Evolutionary conservation across 2,329 filamentous ascomycete species (phyloP), one percentile per base, ranked within the genome.

Genomic region (Xylaria sp.): DNA sequence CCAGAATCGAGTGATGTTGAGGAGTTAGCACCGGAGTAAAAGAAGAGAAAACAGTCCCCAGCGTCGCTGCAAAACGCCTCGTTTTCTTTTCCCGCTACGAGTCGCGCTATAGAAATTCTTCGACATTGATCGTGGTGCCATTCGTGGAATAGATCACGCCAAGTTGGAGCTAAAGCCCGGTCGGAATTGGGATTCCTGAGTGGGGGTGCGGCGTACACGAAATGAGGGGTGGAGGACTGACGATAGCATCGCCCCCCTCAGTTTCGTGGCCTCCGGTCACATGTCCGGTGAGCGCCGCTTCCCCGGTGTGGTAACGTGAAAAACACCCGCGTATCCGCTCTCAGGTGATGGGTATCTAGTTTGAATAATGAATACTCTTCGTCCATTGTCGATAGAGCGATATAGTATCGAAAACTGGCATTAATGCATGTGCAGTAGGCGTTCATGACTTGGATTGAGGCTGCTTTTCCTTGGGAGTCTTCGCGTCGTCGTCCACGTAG

Each of bases 401-500:
- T 46, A 55, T 56, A 34, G 39, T 20, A 25, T 63, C 32, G 61
- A 55, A 10, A 51, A 57, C 48, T 41, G 23, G 25, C 32, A 55
- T 8, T 32, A 61, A 61, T 51, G 44, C 28, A 28, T 25, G 32
- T 20, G 7, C 13, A n/a, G 13, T 39, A 28, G 28, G 18, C 13
- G 12, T 15, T 59, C 60, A 63, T 75, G 63, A 75, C 55, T 74
- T 75, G 9, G 69, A 68, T 37, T 60, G 68, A 41, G 68, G 67
- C 68, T 77, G 75, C 70, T 78, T 78, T 25, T 77, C 75, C 68
- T 78, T 78, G 15, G 74, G n/a, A 10, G 52, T 64, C 57, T 75
- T 78, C 1, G 68, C 37, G 32, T 75, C 74, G 46, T 74, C 74
- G 18, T 78, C 77, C 48, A 73, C 74, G 75, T 92, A 93, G 3